Evolutionary conservation across 2,329 filamentous ascomycete species (phyloP), one percentile per base, ranked within the genome.

Genomic region (Podosphaera aphanis): DNA sequence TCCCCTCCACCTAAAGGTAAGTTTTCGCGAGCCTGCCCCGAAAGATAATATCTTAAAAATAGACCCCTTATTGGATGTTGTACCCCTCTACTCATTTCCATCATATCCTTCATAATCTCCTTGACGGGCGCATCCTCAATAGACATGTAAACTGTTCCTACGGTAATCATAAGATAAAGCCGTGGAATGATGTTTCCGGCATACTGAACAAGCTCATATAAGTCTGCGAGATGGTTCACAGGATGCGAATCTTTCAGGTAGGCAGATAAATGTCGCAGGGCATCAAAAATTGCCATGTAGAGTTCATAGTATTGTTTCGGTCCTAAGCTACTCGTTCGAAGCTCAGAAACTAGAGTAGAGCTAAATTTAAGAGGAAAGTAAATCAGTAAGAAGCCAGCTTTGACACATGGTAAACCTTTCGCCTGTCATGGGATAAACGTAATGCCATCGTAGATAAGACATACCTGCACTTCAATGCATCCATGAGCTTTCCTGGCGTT

Each of bases 91-190:
- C 85, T 95, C 90, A 98, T 98, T 64, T 98, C 90, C 90, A 98
- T 98, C 90, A 98, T 98, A 63, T 98, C 90, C 65, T 98, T 98
- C 90, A 98, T 98, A 51, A 98, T 84, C 67, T 98, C 90, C 66
- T 98, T 98, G 54, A 98, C 90, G 0, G 90, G 90, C 48, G 92
- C 90, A 70, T 95, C 90, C 57, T 90, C 82, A 59, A 98, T 92
- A 21, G 83, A 79, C 90, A 98, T 98, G 68, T 98, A 98, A 43
- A 93, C 92, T 2, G 90, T 98, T 48, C 90, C 90, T 35, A 98
- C 92, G 0, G 92, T 98, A 58, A 98, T 90, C 92, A 98, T 98
- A 49, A 98, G 78, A 62, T 98, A 98, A 50, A 98, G 68, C 52
- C 90, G 78, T 20, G 90, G 90, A 48, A 98, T 79, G 54, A 98